phyloP scores from a whole-genome alignment of 2,329 filamentous ascomycete species.

The Alternaria brassicicola region DNA sequence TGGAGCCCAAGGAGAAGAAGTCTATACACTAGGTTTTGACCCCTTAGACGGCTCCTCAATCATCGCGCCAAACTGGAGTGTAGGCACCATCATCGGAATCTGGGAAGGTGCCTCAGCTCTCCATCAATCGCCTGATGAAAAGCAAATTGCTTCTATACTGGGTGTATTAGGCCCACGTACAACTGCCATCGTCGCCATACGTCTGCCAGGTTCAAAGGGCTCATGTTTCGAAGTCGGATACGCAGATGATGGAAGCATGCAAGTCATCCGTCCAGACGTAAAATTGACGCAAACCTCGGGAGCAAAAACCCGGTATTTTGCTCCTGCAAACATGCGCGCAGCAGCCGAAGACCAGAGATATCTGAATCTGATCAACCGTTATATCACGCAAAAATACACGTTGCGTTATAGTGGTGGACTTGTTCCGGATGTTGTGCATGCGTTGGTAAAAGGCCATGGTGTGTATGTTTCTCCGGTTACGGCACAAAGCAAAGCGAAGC shows the following conservation, averaged over 20 bases:
- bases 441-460: slow-evolving; percentile 66
- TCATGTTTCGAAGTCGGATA: slow-evolving; percentile 62
- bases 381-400: slow-evolving; percentile 62
- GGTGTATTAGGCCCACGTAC: slow-evolving; percentile 45
- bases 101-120: slow-evolving; percentile 51
- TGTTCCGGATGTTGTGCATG: slow-evolving; percentile 66
- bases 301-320: slow-evolving; percentile 62
- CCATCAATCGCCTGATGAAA: slow-evolving; percentile 17
- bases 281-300: slow-evolving; percentile 26
- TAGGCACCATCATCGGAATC: slow-evolving; percentile 64
- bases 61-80: slow-evolving; percentile 47
- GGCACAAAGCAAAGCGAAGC: slow-evolving; percentile 59
- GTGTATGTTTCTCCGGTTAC: slow-evolving; percentile 66
- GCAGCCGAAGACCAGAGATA: slow-evolving; percentile 61
- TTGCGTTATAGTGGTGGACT: slow-evolving; percentile 66
- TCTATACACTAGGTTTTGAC: slow-evolving; percentile 67
- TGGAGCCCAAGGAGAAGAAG: slow-evolving; percentile 27
- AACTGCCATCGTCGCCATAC: slow-evolving; percentile 60
- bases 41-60: slow-evolving; percentile 69
- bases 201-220: slow-evolving; percentile 49
- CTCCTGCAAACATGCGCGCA: slow-evolving; percentile 66
- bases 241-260: slow-evolving; percentile 39
- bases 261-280: slow-evolving; percentile 50
- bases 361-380: slow-evolving; percentile 56
- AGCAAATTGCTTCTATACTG: slow-evolving; percentile 44